A percentile compares a stretch with the other conserved stretches of the same genome.
Conservation (phyloP, 805 yeast genomes). For the Teunomyces aglyptinius region DNA sequence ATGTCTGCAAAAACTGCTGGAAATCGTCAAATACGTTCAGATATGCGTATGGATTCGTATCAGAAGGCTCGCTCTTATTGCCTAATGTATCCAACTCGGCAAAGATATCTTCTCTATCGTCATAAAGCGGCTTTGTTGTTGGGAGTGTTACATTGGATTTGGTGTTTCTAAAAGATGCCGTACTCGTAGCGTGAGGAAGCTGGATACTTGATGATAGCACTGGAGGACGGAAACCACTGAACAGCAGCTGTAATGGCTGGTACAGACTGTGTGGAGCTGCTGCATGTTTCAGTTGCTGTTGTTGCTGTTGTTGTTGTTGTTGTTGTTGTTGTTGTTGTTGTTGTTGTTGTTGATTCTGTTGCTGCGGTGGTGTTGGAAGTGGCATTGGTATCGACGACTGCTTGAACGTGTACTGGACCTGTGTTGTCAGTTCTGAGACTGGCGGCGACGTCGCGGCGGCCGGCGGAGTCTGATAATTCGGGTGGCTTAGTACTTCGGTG, state of each 20-base stretch:
- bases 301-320: not conserved
- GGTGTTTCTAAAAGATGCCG: not conserved
- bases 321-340: not conserved
- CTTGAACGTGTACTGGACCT: conserved; percentile 8
- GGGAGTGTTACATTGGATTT: not conserved
- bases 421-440: conserved; percentile 9
- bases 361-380: not conserved
- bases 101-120: conserved; percentile 9
- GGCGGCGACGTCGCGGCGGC: conserved; percentile 16
- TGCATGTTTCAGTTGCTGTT: not conserved
- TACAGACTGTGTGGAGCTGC: not conserved
- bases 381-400: conserved; percentile 5
- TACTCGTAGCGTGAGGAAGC: no score
- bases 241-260: not conserved
- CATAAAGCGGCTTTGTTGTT: not conserved
- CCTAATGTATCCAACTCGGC: conserved; percentile 13
- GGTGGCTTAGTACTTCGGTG: conserved; percentile 10
- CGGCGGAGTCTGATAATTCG: conserved; percentile 11
- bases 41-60: conserved; percentile 20
- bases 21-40: conserved; percentile 20
- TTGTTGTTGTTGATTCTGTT: not conserved
- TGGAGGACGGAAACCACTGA: not conserved
- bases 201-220: not conserved
- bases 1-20: conserved; percentile 18
- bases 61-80: conserved; percentile 9